Evolutionary conservation across 23 red algal species (phyloP).

Genomic region (Agarophyton chilense): DNA sequence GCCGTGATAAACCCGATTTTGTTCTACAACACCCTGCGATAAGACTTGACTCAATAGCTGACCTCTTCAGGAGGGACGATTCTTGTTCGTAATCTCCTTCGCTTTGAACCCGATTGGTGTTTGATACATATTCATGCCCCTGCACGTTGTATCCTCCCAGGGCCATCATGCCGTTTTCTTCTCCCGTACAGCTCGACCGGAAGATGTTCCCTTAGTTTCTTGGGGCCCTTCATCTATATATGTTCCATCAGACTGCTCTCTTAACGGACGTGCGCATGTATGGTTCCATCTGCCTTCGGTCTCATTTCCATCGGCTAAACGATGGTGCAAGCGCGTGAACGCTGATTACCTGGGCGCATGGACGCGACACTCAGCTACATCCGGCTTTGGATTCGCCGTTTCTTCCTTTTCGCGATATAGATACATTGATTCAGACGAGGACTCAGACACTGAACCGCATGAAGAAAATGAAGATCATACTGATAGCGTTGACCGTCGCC

Average conservation of each 20-base stretch:
- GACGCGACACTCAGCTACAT: not conserved
- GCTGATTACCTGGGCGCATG: slow-evolving; percentile 6
- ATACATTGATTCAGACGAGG: slow-evolving; percentile 45
- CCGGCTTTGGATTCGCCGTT: slow-evolving; percentile 41
- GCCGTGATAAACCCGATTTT: no score
- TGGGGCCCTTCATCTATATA: slow-evolving; percentile 48
- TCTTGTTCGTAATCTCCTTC: not conserved
- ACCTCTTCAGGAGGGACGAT: no score
- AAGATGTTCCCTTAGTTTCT: slow-evolving; percentile 12
- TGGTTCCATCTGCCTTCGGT: slow-evolving; percentile 27
- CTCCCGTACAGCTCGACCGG: slow-evolving; percentile 6
- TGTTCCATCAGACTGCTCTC: slow-evolving; percentile 34
- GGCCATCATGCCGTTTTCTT: slow-evolving; percentile 16
- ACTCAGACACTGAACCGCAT: not conserved
- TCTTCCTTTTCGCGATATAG: slow-evolving; percentile 48
- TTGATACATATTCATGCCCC: not conserved
- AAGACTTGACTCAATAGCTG: no score
- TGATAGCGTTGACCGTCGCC: slow-evolving; percentile 8
- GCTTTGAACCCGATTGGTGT: not conserved
- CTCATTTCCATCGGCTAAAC: not conserved
- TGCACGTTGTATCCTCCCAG: slow-evolving; percentile 12
- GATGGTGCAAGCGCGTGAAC: slow-evolving; percentile 10
- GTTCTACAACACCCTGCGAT: no score
- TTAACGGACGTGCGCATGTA: slow-evolving; percentile 40
- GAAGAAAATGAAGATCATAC: not conserved